Conservation (phyloP, 78 protist genomes). For the Dictyostelium firmibasis region DNA sequence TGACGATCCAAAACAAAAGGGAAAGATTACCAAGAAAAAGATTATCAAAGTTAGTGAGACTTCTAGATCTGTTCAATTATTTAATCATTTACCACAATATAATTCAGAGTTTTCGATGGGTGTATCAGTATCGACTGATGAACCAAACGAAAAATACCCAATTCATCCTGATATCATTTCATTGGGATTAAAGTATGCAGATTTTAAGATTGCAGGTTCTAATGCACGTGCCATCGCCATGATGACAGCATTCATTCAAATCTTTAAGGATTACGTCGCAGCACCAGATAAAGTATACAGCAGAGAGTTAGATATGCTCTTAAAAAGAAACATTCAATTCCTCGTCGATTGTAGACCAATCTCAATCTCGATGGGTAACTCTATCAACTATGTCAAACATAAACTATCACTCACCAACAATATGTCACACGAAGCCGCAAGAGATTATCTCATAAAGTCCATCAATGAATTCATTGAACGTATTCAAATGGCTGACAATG, state of each 20-base stretch:
- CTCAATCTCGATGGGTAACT: constrained; percentile 90
- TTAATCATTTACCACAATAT: constrained; percentile 90
- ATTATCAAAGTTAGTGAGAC: constrained; percentile 18
- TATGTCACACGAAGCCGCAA: constrained; percentile 73
- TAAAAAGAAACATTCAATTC: constrained; percentile 86
- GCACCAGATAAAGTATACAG: constrained; percentile 48
- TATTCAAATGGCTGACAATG: constrained; percentile 80
- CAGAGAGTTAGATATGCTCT: constrained; percentile 68
- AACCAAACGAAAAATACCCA: constrained; percentile 2
- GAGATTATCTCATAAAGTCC: constrained; percentile 37
- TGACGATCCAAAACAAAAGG: constrained; percentile 73
- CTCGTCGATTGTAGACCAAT: constrained; percentile 89
- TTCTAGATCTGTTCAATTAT: constrained; percentile 62
- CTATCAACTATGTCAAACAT: constrained; percentile 77
- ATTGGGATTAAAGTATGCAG: constrained; percentile 88
- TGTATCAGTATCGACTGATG: background rate
- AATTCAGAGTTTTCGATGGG: constrained; percentile 61
- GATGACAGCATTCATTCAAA: constrained; percentile 86
- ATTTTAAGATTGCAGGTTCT: constrained; percentile 81
- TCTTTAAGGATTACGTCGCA: constrained; percentile 39
- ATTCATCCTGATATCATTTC: constrained; percentile 88
- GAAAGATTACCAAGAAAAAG: constrained; percentile 71
- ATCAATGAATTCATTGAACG: constrained; percentile 85
- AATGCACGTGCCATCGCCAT: constrained; percentile 91
- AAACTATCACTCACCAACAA: constrained; percentile 44